phyloP scores from a whole-genome alignment of 768 basidiomycete genomes.

The Psilocybe cubensis region DNA sequence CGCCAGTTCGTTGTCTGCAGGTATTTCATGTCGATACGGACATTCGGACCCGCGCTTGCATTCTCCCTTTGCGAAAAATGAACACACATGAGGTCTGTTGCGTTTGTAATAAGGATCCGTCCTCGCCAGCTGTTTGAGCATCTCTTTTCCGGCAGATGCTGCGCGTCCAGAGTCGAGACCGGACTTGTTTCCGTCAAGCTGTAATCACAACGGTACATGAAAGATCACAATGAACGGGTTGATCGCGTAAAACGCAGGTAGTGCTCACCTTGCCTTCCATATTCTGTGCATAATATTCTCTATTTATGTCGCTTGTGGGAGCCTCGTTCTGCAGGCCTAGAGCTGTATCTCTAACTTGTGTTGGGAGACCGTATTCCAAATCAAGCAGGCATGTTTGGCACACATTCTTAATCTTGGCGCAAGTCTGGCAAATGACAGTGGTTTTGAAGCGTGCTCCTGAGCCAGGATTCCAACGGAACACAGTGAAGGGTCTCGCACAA shows the following conservation, averaged over 20 bases:
- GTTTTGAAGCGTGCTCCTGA: slow-evolving; percentile 93
- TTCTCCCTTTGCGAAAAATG: slow-evolving; percentile 94
- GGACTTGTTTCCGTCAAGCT: slow-evolving; percentile 78
- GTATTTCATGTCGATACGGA: slow-evolving; percentile 95
- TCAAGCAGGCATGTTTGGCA: slow-evolving; percentile 98
- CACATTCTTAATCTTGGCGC: slow-evolving; percentile 94
- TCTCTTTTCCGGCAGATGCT: slow-evolving; percentile 88
- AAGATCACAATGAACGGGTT: not conserved
- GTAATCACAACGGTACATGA: not conserved
- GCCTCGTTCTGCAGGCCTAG: slow-evolving; percentile 84
- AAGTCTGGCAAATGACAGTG: slow-evolving; percentile 96
- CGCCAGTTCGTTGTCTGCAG: slow-evolving; percentile 77
- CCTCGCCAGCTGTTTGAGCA: slow-evolving; percentile 93
- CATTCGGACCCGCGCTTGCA: slow-evolving; percentile 92
- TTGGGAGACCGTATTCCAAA: slow-evolving; percentile 94
- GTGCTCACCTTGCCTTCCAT: slow-evolving; percentile 78
- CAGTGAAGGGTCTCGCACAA: slow-evolving; percentile 94
- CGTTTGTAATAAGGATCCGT: slow-evolving; percentile 98
- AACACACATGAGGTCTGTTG: slow-evolving; percentile 92
- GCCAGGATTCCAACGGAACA: slow-evolving; percentile 99
- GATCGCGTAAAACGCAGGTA: not conserved
- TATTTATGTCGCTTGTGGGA: slow-evolving; percentile 95
- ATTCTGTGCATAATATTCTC: slow-evolving; percentile 94
- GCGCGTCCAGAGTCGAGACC: slow-evolving; percentile 63
- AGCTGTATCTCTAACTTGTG: slow-evolving; percentile 96